Conservation (phyloP, 148 eudicot genomes). For the Rhododendron molle region DNA sequence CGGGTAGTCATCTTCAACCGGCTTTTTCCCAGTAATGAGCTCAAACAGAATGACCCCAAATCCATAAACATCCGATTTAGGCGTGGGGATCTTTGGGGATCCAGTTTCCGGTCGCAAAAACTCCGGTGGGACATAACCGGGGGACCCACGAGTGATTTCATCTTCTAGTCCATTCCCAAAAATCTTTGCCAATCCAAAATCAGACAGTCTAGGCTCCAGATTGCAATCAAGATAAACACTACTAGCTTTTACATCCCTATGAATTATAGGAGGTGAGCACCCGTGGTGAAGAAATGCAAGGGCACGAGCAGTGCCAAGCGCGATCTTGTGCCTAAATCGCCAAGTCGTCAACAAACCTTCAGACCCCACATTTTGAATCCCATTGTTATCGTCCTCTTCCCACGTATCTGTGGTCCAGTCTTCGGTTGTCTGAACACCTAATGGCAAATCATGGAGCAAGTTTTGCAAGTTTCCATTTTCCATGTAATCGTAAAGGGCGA, state of each 20-base stretch:
- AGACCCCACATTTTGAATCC: constrained; percentile 37
- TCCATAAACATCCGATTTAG: constrained; percentile 65
- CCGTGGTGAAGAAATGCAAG: constrained; percentile 76
- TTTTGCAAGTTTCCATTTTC: constrained; percentile 59
- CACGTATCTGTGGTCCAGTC: constrained; percentile 63
- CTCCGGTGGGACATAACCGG: constrained; percentile 54
- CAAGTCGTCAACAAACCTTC: constrained; percentile 40
- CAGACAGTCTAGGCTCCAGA: constrained; percentile 68
- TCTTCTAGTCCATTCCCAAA: constrained; percentile 41
- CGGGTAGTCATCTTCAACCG: constrained; percentile 40
- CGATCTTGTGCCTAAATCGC: constrained; percentile 53
- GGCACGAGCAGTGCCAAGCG: constrained; percentile 58
- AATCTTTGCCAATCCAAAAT: constrained; percentile 67
- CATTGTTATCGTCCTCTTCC: constrained; percentile 40
- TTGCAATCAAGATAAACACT: constrained; percentile 57
- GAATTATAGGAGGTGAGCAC: constrained; percentile 67
- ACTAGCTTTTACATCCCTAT: constrained; percentile 68
- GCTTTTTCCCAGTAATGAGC: constrained; percentile 60
- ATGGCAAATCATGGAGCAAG: constrained; percentile 56
- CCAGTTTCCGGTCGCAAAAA: constrained; percentile 24
- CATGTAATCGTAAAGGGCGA: constrained; percentile 66
- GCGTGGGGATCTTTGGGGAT: constrained; percentile 34
- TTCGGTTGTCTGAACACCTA: constrained; percentile 40
- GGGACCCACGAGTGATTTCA: constrained; percentile 43
- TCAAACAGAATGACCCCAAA: constrained; percentile 68